A percentile compares a stretch with the other conserved stretches of the same genome.
Conservation (phyloP, 2,329 filamentous ascomycete species). For the Monilinia laxa region DNA sequence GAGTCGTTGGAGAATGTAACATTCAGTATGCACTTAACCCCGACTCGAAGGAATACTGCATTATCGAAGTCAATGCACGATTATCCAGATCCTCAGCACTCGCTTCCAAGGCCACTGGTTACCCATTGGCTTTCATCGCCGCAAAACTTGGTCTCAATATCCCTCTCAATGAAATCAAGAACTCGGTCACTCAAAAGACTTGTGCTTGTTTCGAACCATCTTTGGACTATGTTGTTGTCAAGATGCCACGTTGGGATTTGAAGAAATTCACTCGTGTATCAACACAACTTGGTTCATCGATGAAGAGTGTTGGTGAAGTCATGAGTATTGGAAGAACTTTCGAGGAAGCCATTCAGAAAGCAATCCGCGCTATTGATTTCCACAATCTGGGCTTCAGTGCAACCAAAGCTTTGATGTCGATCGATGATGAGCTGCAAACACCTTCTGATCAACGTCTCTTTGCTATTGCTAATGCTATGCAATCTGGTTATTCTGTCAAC, state of each 20-base stretch:
- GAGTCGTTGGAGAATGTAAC: constrained; percentile 97
- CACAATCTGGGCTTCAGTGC: constrained; percentile 91
- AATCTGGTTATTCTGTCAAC: constrained; percentile 95
- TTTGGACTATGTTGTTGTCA: constrained; percentile 96
- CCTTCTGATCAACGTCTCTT: constrained; percentile 97
- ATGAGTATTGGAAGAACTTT: constrained; percentile 99
- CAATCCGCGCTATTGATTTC: constrained; percentile 94
- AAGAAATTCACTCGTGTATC: constrained; percentile 99
- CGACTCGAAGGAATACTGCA: constrained; percentile 94
- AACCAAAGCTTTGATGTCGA: constrained; percentile 79
- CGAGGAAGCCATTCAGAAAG: constrained; percentile 98
- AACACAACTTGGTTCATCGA: constrained; percentile 92
- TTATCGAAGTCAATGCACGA: constrained; percentile 98
- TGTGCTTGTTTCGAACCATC: constrained; percentile 98
- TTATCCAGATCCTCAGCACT: constrained; percentile 95
- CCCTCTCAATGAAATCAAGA: constrained; percentile 91
- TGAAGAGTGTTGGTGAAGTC: constrained; percentile 99
- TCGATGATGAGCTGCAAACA: constrained; percentile 86
- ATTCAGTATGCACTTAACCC: constrained; percentile 97
- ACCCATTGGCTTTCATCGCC: constrained; percentile 94
- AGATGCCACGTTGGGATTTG: constrained; percentile 98
- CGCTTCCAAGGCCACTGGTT: constrained; percentile 96
- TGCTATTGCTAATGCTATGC: constrained; percentile 95
- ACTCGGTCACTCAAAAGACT: constrained; percentile 97
- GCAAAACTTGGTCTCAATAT: constrained; percentile 98